These are phyloP conservation scores for Rostrohypoxylon terebratum DNA, from an alignment of 495 filamentous ascomycete species.

Conservation along the genomic window DNA sequence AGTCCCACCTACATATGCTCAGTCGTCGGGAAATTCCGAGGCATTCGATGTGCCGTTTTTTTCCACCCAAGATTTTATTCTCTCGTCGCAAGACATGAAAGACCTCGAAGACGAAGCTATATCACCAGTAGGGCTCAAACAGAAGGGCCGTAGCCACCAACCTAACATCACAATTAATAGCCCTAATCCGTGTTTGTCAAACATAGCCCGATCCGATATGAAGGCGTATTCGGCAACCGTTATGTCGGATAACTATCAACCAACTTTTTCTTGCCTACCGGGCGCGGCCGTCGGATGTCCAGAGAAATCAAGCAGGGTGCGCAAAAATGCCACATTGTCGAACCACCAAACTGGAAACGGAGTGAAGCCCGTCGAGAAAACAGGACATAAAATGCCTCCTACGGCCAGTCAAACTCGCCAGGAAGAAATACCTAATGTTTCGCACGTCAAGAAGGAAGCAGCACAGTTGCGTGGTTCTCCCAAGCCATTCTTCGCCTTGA, in stretches of 20 bases:
- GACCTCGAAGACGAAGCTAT: conserved; percentile 53
- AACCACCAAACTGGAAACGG: neutral
- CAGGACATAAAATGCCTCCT: neutral
- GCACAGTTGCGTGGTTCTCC: conserved; percentile 23
- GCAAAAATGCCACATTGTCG: neutral
- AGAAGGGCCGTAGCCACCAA: neutral
- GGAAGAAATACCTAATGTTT: neutral
- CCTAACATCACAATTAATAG: neutral
- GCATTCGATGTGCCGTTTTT: conserved; percentile 49
- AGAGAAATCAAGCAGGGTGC: neutral
- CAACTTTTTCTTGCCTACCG: neutral
- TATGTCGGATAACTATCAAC: neutral
- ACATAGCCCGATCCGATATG: neutral
- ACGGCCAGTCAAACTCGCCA: neutral
- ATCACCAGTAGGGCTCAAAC: conserved; percentile 33
- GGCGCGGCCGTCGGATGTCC: neutral
- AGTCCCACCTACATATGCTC: neutral
- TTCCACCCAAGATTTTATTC: conserved; percentile 58
- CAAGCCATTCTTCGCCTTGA: conserved; percentile 41
- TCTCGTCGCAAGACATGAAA: conserved; percentile 62
- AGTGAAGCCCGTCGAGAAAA: neutral
- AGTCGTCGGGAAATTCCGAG: conserved; percentile 17
- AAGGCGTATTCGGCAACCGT: neutral
- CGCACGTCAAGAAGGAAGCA: neutral
- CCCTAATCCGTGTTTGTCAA: conserved; percentile 27